Base-by-base conservation (phyloP, 805 yeast genomes). In the Starmerella vaccinii region DNA sequence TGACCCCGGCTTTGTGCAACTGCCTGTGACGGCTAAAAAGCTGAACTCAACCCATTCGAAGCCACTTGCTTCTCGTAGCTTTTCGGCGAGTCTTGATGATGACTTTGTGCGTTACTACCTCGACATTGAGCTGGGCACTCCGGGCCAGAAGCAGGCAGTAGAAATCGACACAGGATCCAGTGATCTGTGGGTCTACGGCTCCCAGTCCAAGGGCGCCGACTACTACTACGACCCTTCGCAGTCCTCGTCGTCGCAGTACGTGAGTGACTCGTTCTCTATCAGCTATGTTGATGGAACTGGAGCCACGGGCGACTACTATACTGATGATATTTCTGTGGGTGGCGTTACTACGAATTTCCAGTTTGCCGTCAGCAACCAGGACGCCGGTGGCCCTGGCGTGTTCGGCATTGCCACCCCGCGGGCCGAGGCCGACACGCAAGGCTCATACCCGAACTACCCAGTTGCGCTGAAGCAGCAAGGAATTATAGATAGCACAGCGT, bases 101-200 rank as follows among this genome's bases (percentile, higher is more conserved):
- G 9, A 13, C n/a, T 32, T 32, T 16, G 18, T 16, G 7, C 18
- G 35, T 15, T 51, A 49, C 44, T 51, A 43, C 16, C 6, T 51
- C 33, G 26, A 29, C 2, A 35, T 51, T 3, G 47, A 27, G 15
- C 39, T 81, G 13, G 87, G 88, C 12, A 40, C 61, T 12, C 87
- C 87, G 5, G 74, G 84, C 0, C 71, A 77, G 2, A 55, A 66
- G 0, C 80, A 79, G 55, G 57, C 65, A 3, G 50, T 44, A 4
- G 22, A 78, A 33, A 63, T 82, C 6, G 89, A 82, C 59, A 82
- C 87, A 0, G 89, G 88, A 2, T 79, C 85, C 0, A 73, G 82
- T 0, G 88, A 82, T 61, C 63, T 81, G 23, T 81, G 83, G 83
- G 75, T 80, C 15, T 69, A 74, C 50, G 68, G 71, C 44, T 46